Percentiles rank a stretch among this genome's conserved stretches.
These are phyloP conservation scores for Iberis pinnata DNA, from an alignment of 345 rosid genomes.

Conservation along the genomic window DNA sequence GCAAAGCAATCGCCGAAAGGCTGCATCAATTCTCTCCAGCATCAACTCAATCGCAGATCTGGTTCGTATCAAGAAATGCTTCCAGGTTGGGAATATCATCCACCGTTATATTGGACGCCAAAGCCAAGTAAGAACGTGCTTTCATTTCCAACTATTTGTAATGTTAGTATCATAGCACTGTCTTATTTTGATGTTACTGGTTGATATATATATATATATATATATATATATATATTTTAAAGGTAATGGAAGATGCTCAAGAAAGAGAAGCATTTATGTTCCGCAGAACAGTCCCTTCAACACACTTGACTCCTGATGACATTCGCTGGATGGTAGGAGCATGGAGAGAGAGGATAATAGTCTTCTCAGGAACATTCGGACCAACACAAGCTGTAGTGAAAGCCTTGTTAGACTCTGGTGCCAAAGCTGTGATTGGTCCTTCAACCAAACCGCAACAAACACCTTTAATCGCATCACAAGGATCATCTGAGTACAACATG, in stretches of 20 bases:
- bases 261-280: slow-evolving; percentile 94
- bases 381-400: slow-evolving; percentile 46
- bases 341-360: slow-evolving; percentile 92
- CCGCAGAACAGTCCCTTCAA: slow-evolving; percentile 84
- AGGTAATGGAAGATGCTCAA: slow-evolving; percentile 96
- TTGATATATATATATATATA: no score
- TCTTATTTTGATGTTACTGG: slow-evolving; percentile 12
- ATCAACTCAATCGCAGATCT: slow-evolving; percentile 69
- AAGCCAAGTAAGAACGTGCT: slow-evolving; percentile 52
- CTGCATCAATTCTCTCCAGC: slow-evolving; percentile 49
- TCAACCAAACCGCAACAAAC: slow-evolving; percentile 61
- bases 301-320: slow-evolving; percentile 82
- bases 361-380: slow-evolving; percentile 80
- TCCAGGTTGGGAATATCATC: slow-evolving; percentile 81
- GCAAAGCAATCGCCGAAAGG: slow-evolving; percentile 45
- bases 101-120: slow-evolving; percentile 92
- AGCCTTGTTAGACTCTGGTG: slow-evolving; percentile 65
- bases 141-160: slow-evolving; percentile 42
- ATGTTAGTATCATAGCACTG: neutral
- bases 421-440: slow-evolving; percentile 76
- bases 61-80: slow-evolving; percentile 55
- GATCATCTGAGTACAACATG: slow-evolving; percentile 40
- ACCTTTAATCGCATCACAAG: slow-evolving; percentile 40
- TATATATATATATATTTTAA: slow-evolving; percentile 4
- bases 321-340: slow-evolving; percentile 99